Base-by-base conservation (phyloP, 176 grass and related monocot genomes). In the Hsuehochloa calcarea region DNA sequence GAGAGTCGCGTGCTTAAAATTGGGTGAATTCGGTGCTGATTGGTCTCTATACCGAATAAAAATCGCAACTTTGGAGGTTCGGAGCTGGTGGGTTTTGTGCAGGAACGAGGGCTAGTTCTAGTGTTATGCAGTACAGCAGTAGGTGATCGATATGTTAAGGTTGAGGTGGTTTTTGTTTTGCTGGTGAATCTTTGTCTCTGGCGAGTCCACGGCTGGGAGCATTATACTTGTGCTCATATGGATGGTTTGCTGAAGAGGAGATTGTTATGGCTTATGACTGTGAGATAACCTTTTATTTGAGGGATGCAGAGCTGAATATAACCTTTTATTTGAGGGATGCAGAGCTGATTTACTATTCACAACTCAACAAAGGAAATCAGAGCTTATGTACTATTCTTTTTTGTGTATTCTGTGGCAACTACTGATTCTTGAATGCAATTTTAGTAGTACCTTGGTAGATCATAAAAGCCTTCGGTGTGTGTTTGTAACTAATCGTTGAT, bases 381-480 rank as follows among this genome's bases (percentile, higher is more conserved):
- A 78, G 11, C 26, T 51, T 46, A 46, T 67, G 27, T 41, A 31
- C 23, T 62, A 41, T 84, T 79, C 60, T 67, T 78, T 47, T 74
- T 80, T n/a, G 7, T 11, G 3, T 75, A n/a, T 62, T 37, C 55
- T 59, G 20, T 59, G 9, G 6, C 11, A 44, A 31, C 64, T 41
- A 47, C 6, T 74, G 55, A 51, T 61, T 51, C 29, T 73, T 62
- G n/a, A 54, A 13, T 52, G n/a, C 40, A 50, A 64, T 22, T 78
- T 77, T 70, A 19, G 14, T 51, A 38, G 20, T 3, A 35, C 59
- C 22, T 34, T 74, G 65, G 35, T 31, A 74, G 7, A 73, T 52
- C n/a, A 55, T 63, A 29, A 38, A 81, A 77, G 15, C 34, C 40
- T 82, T 72, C 78, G 26, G 12, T 81, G 38, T 81, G 38, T 79